Conservation (phyloP, 805 yeast genomes). For the Sungouiella thailandica region DNA sequence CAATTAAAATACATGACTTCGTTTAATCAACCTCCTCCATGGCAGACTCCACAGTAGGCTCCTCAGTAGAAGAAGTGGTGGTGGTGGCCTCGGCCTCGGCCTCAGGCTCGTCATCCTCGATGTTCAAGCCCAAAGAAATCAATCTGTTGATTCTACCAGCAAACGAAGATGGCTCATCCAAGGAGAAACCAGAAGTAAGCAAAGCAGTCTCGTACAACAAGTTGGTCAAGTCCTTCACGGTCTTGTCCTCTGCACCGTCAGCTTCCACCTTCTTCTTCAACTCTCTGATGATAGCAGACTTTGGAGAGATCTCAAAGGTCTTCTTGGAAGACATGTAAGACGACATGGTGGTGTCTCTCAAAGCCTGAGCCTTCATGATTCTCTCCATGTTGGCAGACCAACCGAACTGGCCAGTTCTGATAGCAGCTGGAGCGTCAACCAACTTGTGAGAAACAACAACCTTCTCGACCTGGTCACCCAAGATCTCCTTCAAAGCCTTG, state of each 20-base stretch:
- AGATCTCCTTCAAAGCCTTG: constrained; percentile 91
- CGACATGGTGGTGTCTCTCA: constrained; percentile 98
- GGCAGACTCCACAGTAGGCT: constrained; percentile 55
- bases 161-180: constrained; percentile 97
- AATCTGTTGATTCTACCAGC: constrained; percentile 98
- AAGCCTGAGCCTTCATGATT: constrained; percentile 99
- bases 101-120: constrained; percentile 78
- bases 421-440: constrained; percentile 99
- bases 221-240: constrained; percentile 95
- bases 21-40: constrained; percentile 98
- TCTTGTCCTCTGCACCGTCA: constrained; percentile 97
- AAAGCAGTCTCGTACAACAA: constrained; percentile 96
- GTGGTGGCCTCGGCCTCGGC: constrained; percentile 45
- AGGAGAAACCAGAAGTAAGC: constrained; percentile 96
- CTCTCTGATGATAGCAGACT: constrained; percentile 91
- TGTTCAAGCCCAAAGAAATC: constrained; percentile 96
- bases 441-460: constrained; percentile 97
- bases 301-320: constrained; percentile 98
- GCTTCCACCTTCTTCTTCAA: constrained; percentile 94
- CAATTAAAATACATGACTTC: constrained; percentile 12
- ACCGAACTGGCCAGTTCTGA: constrained; percentile 99
- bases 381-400: constrained; percentile 99
- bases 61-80: constrained; percentile 38
- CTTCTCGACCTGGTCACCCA: constrained; percentile 99
- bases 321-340: constrained; percentile 99